Evolutionary conservation across 441 rosid genomes (phyloP), one percentile per base, ranked within the genome.

Genomic region (Croton laevigatus): DNA sequence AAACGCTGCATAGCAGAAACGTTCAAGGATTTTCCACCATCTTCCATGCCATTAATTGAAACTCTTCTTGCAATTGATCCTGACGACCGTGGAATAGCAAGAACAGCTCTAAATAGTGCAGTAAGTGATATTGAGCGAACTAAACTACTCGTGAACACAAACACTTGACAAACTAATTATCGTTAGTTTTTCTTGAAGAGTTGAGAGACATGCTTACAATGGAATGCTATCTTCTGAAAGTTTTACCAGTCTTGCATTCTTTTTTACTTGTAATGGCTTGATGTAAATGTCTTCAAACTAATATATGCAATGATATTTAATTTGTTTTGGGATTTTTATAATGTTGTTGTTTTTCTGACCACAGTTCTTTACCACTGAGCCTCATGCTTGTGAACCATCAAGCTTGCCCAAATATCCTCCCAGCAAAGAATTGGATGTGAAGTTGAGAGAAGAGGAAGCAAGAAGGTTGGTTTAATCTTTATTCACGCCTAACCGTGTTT

Each of bases 351-450:
- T 73, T 73, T 83, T 71, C 44, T 76, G 72, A 55, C 38, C 76
- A 60, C 91, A 94, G 97, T 91, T 94, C 81, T 94, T 94, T 76
- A 86, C 79, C 45, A 85, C 83, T 22, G 91, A 94, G 81, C 98
- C 98, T 7, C 75, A 54, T 78, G 88, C 95, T 10, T 94, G 93
- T 68, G 94, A 94, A 75, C 90, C 98, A 32, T 90, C 91, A 64
- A 88, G 91, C 78, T 82, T 94, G 59, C 98, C 98, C 0, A 86
- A 82, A 75, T 94, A 88, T 83, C 97, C 97, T 69, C 98, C 98
- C 57, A 85, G 97, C 75, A 94, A 94, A 82, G 98, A 91, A 82
- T 77, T 94, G 79, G 91, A 90, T 84, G 88, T 89, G 74, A 91
- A 87, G 68, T 80, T 89, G 79, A 82, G 94, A 74, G 97, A 90